phyloP scores from a whole-genome alignment of 202 grass and related monocot genomes.

The Saccharum hybrid region DNA sequence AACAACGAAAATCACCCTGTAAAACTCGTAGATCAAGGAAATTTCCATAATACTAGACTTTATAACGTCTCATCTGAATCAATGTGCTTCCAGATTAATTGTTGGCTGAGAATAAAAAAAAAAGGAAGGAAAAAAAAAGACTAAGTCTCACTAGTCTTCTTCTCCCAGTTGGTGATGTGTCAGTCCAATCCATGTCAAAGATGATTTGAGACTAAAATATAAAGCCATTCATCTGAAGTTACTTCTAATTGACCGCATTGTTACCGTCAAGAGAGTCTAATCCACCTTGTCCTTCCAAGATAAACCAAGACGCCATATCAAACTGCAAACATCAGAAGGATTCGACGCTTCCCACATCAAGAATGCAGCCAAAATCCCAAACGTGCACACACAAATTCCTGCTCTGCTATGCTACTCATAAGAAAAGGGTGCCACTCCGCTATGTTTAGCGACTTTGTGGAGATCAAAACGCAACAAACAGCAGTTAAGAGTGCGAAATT shows the following conservation, averaged over 20 bases:
- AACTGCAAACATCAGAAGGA: conserved; percentile 14
- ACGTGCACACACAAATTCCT: background rate
- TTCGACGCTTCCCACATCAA: background rate
- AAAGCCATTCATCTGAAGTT: conserved; percentile 10
- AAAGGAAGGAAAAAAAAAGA: too few relatives aligned
- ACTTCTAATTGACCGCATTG: conserved; percentile 15
- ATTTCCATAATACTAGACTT: background rate
- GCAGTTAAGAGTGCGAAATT: background rate
- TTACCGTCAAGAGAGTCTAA: background rate
- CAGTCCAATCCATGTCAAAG: conserved; percentile 11
- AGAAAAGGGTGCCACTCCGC: background rate
- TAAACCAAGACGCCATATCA: conserved; percentile 15
- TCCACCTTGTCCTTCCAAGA: conserved; percentile 12
- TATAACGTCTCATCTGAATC: background rate
- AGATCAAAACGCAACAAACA: background rate
- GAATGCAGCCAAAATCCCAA: background rate
- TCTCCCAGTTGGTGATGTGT: conserved; percentile 20
- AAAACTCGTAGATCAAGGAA: background rate
- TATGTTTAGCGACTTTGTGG: background rate
- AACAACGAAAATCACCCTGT: background rate
- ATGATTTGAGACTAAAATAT: conserved; percentile 18
- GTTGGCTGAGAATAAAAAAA: background rate
- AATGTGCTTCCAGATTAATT: conserved; percentile 1
- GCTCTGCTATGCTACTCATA: background rate
- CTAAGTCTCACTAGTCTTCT: background rate